Evolutionary conservation across 1,284 basidiomycete genomes (phyloP), one percentile per base, ranked within the genome.

Genomic region (Cryptococcus jaspeensis): DNA sequence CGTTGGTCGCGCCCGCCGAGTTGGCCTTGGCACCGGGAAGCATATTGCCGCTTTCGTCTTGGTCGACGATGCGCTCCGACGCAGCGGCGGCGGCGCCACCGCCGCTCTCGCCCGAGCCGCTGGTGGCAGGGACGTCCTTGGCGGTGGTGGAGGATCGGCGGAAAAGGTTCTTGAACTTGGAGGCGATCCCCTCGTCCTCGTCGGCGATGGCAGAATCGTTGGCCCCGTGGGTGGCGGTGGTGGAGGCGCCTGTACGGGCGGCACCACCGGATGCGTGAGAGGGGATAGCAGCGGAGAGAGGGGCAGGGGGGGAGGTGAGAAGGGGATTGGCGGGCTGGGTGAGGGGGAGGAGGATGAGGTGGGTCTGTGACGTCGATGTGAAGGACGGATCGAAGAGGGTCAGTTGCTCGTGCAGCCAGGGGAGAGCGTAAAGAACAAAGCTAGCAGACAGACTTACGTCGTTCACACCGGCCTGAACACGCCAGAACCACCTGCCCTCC

Each of bases 401-500:
- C 28, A 32, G 28, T 9, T 32, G 9, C n/a, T n/a, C n/a, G n/a
- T n/a, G n/a, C n/a, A n/a, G n/a, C n/a, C n/a, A n/a, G n/a, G n/a
- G n/a, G n/a, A n/a, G n/a, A n/a, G n/a, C n/a, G n/a, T n/a, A n/a
- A n/a, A n/a, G n/a, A n/a, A n/a, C n/a, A n/a, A n/a, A n/a, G n/a
- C n/a, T n/a, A n/a, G n/a, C 13, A 37, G 18, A n/a, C 18, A 5
- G 2, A 66, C 72, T 67, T 58, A 74, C 74, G 15, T 70, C 66
- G 11, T 58, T 67, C 2, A 70, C 68, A 36, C 74, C 74, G 8
- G 65, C 71, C 36, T 67, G 70, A 35, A 70, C 70, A 36, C 72
- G 61, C 74, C 74, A 76, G 60, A 69, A 76, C 71, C 71, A 76
- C 37, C 59, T 69, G 1, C 73, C 73, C 42, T 64, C 63, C 52